Evolutionary conservation across 2,329 filamentous ascomycete species (phyloP).

Genomic region (Penicillium digitatum): DNA sequence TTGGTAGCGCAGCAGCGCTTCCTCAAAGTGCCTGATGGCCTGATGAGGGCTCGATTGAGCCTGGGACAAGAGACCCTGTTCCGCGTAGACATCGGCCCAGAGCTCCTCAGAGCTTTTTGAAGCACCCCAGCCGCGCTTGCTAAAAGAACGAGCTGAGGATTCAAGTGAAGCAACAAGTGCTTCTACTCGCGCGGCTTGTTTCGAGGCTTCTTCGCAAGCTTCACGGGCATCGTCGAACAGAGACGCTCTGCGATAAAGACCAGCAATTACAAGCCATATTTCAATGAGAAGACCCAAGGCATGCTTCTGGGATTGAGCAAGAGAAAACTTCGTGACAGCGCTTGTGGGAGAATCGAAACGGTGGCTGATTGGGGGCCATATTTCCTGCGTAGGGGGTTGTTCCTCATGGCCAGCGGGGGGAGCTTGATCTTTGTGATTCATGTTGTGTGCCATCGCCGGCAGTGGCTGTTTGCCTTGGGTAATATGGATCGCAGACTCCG

Average conservation of each 20-base stretch:
- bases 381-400: conserved; percentile 43
- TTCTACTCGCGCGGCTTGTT: conserved; percentile 69
- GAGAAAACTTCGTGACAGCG: conserved; percentile 49
- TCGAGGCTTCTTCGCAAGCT: conserved; percentile 75
- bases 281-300: conserved; percentile 62
- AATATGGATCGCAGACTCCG: conserved; percentile 18
- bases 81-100: conserved; percentile 76
- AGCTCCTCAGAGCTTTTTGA: conserved; percentile 78
- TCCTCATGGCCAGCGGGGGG: conserved; percentile 38
- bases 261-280: conserved; percentile 86
- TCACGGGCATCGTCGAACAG: conserved; percentile 76
- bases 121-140: conserved; percentile 69
- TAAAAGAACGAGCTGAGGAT: conserved; percentile 60
- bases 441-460: conserved; percentile 37
- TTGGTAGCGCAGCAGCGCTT: conserved; percentile 71
- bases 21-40: conserved; percentile 75
- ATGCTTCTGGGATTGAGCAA: conserved; percentile 52
- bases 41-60: conserved; percentile 61
- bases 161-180: conserved; percentile 59
- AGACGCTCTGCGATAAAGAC: conserved; percentile 77
- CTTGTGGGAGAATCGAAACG: conserved; percentile 41
- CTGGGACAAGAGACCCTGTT: conserved; percentile 66
- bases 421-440: conserved; percentile 34
- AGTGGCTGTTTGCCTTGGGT: conserved; percentile 33
- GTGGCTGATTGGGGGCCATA: conserved; percentile 35